Percentiles rank a stretch among this genome's conserved stretches.
Conservation (phyloP, 345 rosid genomes). For the Rhizophora apiculata region DNA sequence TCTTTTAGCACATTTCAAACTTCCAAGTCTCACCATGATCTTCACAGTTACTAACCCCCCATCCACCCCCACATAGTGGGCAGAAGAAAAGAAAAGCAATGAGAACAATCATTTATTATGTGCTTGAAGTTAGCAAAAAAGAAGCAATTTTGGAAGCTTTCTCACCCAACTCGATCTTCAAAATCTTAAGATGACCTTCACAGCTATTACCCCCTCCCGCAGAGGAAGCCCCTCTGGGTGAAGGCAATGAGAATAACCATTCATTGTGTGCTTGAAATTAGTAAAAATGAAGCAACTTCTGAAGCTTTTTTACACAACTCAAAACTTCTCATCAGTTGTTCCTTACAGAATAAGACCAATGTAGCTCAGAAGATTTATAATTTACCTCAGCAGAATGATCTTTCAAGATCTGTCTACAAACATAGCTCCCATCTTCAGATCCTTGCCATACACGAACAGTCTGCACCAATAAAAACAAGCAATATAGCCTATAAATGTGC, state of each 20-base stretch:
- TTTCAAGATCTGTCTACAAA: slow-evolving; percentile 69
- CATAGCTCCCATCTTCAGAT: slow-evolving; percentile 72
- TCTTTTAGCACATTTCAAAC: no score
- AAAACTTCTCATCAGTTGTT: neutral
- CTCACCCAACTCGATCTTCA: no score
- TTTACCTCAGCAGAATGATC: slow-evolving; percentile 90
- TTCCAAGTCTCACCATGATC: no score
- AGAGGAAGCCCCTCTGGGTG: no score
- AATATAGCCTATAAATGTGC: neutral
- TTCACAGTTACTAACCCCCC: no score
- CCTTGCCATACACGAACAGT: slow-evolving; percentile 91
- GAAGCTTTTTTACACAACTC: neutral
- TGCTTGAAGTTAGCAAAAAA: no score
- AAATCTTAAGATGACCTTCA: no score
- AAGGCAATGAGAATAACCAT: neutral
- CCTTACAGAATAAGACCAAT: neutral
- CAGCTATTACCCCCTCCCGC: no score
- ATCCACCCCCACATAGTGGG: no score
- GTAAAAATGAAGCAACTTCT: slow-evolving; percentile 1
- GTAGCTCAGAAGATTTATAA: neutral
- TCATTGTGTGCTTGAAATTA: neutral
- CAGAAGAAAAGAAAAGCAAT: no score
- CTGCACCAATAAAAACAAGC: slow-evolving; percentile 38
- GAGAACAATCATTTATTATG: no score
- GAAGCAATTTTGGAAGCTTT: no score